Evolutionary conservation across 2,329 filamentous ascomycete species (phyloP).

Genomic region (Sphaerulina musiva): DNA sequence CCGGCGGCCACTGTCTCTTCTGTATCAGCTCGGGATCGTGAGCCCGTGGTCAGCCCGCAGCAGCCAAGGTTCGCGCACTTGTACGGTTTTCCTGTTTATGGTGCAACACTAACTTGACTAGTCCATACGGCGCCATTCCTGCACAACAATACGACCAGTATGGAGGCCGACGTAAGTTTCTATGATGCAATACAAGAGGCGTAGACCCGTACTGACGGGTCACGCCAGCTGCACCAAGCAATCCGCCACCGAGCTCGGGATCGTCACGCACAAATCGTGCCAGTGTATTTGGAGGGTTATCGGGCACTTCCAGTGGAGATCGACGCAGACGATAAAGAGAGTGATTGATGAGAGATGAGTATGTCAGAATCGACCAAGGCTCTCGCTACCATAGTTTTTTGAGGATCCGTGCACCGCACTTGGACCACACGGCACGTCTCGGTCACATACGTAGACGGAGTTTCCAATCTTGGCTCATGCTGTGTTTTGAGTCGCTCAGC

Average conservation of each 20-base stretch:
- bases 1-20: constrained; percentile 31
- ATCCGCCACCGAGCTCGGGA: constrained; percentile 11
- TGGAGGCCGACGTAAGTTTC: constrained; percentile 32
- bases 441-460: no score
- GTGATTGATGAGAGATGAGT: background rate
- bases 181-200: constrained; percentile 11
- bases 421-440: no score
- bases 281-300: constrained; percentile 19
- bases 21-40: constrained; percentile 26
- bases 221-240: constrained; percentile 24
- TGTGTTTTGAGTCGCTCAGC: no score
- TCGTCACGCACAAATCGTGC: constrained; percentile 16
- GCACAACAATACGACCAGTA: constrained; percentile 28
- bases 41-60: constrained; percentile 26
- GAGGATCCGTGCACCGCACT: background rate
- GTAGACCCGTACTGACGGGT: constrained; percentile 23
- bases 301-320: constrained; percentile 12
- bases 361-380: background rate
- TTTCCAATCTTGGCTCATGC: no score
- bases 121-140: constrained; percentile 26
- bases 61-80: constrained; percentile 29
- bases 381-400: background rate
- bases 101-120: constrained; percentile 25
- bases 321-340: constrained; percentile 15
- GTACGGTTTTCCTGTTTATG: constrained; percentile 1